These are phyloP conservation scores for Aspergillus oerlinghausenensis DNA, from an alignment of 2,329 filamentous ascomycete genomes.

Conservation along the genomic window DNA sequence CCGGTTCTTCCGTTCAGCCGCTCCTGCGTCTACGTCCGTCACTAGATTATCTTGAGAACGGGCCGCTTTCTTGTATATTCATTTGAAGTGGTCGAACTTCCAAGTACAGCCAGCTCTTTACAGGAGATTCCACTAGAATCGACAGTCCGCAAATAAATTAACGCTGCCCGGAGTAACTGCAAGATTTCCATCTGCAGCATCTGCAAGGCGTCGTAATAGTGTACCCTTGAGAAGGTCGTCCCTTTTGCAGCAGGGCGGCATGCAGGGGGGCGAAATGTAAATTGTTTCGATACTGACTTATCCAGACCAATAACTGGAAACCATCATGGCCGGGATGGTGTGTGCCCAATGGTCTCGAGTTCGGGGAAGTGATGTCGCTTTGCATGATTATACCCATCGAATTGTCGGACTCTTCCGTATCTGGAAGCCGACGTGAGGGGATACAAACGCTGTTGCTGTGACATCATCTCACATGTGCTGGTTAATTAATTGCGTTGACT, in stretches of 20 bases:
- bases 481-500: neutral
- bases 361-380: neutral
- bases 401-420: neutral
- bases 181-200: neutral
- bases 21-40: neutral
- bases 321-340: neutral
- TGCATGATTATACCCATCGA: too few species aligned
- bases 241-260: conserved; percentile 8
- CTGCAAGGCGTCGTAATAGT: conserved; percentile 25
- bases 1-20: neutral
- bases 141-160: neutral
- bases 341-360: too few species aligned
- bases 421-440: neutral
- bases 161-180: neutral
- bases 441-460: conserved; percentile 7
- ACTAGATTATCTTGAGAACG: conserved; percentile 1
- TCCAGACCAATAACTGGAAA: neutral
- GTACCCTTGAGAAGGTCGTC: conserved; percentile 8
- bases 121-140: neutral
- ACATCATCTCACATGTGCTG: conserved; percentile 16
- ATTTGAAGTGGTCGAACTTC: too few species aligned
- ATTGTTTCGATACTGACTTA: neutral
- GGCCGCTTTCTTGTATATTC: neutral
- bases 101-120: neutral
- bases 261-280: conserved; percentile 18